A percentile compares a stretch with the other conserved stretches of the same genome.
Conservation (phyloP, 2,329 filamentous ascomycete species). For the Venturia effusa region DNA sequence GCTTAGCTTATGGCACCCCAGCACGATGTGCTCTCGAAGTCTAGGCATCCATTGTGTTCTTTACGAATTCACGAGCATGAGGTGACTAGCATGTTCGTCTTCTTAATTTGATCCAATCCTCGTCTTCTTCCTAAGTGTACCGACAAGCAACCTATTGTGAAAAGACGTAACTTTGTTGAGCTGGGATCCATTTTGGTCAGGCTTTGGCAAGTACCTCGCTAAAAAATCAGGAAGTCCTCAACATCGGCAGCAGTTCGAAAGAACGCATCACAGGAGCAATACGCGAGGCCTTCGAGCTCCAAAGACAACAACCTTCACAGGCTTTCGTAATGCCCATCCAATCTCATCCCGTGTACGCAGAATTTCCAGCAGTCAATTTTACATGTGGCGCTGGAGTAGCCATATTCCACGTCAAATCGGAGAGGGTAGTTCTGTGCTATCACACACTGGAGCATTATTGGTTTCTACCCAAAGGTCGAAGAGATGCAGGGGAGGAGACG, state of each 20-base stretch:
- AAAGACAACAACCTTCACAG: not conserved
- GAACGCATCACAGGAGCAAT: not conserved
- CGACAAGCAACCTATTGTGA: not conserved
- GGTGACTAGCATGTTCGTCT: not conserved
- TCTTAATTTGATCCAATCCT: not conserved
- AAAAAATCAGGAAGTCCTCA: not conserved
- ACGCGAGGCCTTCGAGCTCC: not conserved
- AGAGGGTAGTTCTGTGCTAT: constrained; percentile 37
- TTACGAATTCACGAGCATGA: not conserved
- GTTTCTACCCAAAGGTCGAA: constrained; percentile 39
- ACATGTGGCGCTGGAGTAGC: constrained; percentile 32
- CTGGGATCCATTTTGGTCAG: not conserved
- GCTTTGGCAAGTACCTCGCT: not conserved
- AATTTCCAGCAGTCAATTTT: constrained; percentile 10
- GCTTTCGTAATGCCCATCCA: not conserved
- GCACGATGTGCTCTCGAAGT: not conserved
- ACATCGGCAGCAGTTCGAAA: not conserved
- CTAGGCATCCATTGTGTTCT: not conserved
- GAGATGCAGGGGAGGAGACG: constrained; percentile 36
- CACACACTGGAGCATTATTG: constrained; percentile 30
- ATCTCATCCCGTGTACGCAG: constrained; percentile 7
- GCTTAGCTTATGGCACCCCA: not conserved
- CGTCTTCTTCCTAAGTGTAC: not conserved
- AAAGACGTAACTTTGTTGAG: not conserved
- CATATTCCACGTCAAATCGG: constrained; percentile 38